Base-by-base conservation (phyloP, 1,284 basidiomycete genomes). In the Cystobasidiaceae sp. region DNA sequence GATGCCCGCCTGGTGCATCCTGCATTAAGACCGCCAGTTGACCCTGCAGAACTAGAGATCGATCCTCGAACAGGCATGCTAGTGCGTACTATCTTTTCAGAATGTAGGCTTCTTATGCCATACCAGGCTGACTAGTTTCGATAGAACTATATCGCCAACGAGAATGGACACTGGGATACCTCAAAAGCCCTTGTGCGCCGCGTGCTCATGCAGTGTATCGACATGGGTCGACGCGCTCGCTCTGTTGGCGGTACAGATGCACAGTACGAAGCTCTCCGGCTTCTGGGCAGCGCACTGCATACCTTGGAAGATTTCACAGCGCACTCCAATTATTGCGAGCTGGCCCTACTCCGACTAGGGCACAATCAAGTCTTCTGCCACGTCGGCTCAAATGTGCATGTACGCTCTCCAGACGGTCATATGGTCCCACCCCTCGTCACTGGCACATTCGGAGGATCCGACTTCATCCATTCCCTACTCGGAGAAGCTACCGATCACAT, bases 101-200 rank as follows among this genome's bases (percentile, higher is more conserved):
- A 1, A 93, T 93, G 68, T 77, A 78, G 73, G 86, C 85, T 84
- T 70, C 58, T 33, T 60, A 69, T 17, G 13, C 45, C 32, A 90
- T 89, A 91, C 69, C 94, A 91, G 0, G 91, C 90, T 2, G 89
- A 87, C 70, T 84, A 90, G 19, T 85, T 94, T 28, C 82, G 90
- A 82, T 87, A 28, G 85, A 93, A 93, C 74, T 97, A 94, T 75
- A 93, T 96, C 67, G 89, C 90, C 1, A 93, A 93, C 70, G 78
- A 78, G 73, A 86, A 85, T 83, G 71, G 63, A 32, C 66, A 72
- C 27, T 97, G 92, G 91, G 89, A 92, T 69, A 96, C 93, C 0
- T 93, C 90, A 1, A 79, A 81, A 34, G 89, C 87, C 74, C 81
- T 83, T 69, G 77, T 81, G 30, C 79, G 67, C 83, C 91, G 81